Evolutionary conservation across 257 asterid species (phyloP).

Genomic region (Solanum neorickii): DNA sequence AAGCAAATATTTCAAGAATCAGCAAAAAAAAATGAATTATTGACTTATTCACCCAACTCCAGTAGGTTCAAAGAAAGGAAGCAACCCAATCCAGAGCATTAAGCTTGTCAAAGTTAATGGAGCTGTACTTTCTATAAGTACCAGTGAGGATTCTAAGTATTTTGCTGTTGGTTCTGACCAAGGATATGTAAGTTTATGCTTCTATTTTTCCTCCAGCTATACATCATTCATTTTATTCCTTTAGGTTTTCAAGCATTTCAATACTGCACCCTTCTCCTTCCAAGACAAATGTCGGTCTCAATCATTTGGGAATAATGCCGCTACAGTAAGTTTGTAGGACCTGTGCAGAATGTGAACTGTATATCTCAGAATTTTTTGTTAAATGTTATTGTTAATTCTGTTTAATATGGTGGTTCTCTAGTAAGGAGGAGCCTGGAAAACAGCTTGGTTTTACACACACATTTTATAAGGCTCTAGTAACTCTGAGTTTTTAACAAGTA

Average conservation of each 20-base stretch:
- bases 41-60: constrained; percentile 9
- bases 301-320: not conserved
- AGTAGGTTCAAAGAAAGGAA: constrained; percentile 79
- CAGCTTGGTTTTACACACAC: not conserved
- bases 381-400: not conserved
- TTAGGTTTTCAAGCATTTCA: not conserved
- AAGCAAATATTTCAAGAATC: not conserved
- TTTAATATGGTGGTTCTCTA: not conserved
- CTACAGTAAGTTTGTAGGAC: not conserved
- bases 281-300: not conserved
- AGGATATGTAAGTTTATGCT: constrained; percentile 63
- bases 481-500: not conserved
- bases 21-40: not conserved
- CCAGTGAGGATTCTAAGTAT: constrained; percentile 43
- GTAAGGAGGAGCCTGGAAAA: not conserved
- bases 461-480: not conserved
- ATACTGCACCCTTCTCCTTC: not conserved
- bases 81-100: constrained; percentile 50
- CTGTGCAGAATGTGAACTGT: not conserved
- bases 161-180: constrained; percentile 85
- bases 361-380: not conserved
- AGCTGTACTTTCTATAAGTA: constrained; percentile 44
- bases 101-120: constrained; percentile 73
- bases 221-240: not conserved
- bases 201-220: not conserved